Evolutionary conservation across 2,329 filamentous ascomycete species (phyloP), one percentile per base, ranked within the genome.

Genomic region (Metarhizium sp.): DNA sequence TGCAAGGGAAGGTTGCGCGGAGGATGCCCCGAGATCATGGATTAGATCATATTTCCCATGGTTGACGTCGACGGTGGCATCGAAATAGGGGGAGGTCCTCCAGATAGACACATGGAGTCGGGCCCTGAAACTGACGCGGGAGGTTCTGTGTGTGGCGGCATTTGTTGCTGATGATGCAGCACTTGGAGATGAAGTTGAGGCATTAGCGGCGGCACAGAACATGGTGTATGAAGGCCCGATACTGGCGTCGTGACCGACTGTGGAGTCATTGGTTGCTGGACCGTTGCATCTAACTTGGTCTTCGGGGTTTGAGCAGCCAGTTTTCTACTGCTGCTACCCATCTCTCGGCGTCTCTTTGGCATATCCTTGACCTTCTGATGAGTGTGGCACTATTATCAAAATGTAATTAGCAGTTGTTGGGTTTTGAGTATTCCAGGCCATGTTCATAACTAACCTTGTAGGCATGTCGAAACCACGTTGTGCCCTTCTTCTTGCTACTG

Each of bases 401-500:
- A 30, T n/a, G 45, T 20, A 29, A 16, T 40, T 11, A 40, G 38
- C 38, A 40, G 5, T 11, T n/a, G 7, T 25, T 4, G 6, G 11
- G 16, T 18, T 16, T 45, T 25, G 42, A 16, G 10, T 3, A 16
- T 25, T 11, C n/a, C 16, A 3, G n/a, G 34, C 18, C 51, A 20
- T 3, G 11, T 4, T 32, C 8, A n/a, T n/a, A 38, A 50, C 74
- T 68, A 71, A 88, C 87, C 80, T 92, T 94, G 75, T 94, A 94
- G 50, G 89, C 88, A 70, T 95, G 90, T 61, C 90, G 78, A 70
- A 92, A 95, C 88, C 89, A 95, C 3, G 89, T 92, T 1, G 89
- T 95, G n/a, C 88, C 88, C 74, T 92, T 92, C 76, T 92, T 92
- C 74, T 92, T 92, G 68, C 85, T 90, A 73, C 87, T 92, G 46